phyloP scores from a whole-genome alignment of 108 stramenopile species.

The Nannochloropsis gaditana region DNA sequence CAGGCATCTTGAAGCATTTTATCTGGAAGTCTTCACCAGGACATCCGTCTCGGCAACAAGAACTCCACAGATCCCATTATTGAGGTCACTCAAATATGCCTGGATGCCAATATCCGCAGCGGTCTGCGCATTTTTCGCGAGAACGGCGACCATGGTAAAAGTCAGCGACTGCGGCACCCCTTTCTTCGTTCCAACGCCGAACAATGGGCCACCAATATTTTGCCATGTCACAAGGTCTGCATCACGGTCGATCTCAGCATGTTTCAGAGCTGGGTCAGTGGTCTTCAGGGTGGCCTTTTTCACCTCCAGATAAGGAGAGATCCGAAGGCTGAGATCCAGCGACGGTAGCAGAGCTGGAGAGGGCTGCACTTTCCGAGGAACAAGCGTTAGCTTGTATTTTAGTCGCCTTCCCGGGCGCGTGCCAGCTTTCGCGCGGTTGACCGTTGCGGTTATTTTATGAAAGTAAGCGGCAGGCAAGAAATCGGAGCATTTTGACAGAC shows the following conservation, averaged over 20 bases:
- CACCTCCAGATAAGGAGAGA: background rate
- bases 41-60: background rate
- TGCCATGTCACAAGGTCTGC: background rate
- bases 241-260: background rate
- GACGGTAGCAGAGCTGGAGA: background rate
- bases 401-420: background rate
- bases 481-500: background rate
- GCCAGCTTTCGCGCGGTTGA: background rate
- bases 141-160: background rate
- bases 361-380: conserved; percentile 15
- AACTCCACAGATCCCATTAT: background rate
- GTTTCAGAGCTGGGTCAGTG: background rate
- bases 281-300: background rate
- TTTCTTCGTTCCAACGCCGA: background rate
- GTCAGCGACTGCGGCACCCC: background rate
- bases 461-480: background rate
- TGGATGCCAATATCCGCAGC: background rate
- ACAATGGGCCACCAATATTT: background rate
- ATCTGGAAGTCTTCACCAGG: background rate
- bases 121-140: background rate
- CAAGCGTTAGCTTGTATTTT: background rate
- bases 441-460: background rate
- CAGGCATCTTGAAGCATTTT: too few species aligned
- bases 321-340: background rate
- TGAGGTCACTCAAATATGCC: background rate